Conservation (phyloP, 176 grass and related monocot species). For the Aechmea fasciata region DNA sequence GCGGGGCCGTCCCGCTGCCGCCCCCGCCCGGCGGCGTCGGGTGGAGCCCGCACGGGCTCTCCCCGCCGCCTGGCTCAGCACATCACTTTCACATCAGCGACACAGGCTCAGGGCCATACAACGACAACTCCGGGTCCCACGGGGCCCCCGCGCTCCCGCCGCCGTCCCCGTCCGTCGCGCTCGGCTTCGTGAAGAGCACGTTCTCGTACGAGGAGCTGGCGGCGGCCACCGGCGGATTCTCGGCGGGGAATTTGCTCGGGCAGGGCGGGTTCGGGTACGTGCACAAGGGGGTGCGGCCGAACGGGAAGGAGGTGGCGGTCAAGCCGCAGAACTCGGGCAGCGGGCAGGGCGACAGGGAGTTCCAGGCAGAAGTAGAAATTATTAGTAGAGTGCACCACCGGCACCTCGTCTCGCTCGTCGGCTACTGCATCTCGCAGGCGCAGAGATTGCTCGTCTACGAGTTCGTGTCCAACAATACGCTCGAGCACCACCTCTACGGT, state of each 20-base stretch:
- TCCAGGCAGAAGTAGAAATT: constrained; percentile 98
- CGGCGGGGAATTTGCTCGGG: constrained; percentile 53
- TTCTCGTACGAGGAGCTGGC: constrained; percentile 84
- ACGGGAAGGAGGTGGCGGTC: constrained; percentile 78
- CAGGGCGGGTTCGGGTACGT: constrained; percentile 95
- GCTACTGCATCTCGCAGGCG: constrained; percentile 66
- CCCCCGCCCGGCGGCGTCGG: constrained; percentile 13
- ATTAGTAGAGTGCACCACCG: constrained; percentile 97
- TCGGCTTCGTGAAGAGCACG: constrained; percentile 60
- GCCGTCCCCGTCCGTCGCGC: constrained; percentile 36
- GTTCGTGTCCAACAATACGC: constrained; percentile 68
- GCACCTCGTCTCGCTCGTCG: constrained; percentile 91
- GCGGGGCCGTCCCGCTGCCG: constrained; percentile 9
- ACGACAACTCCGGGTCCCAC: constrained; percentile 14
- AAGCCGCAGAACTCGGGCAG: constrained; percentile 95
- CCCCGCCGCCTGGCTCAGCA: neutral
- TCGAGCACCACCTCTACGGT: constrained; percentile 83
- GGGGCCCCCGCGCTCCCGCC: constrained; percentile 20
- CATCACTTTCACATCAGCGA: constrained; percentile 31
- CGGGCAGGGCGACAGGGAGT: constrained; percentile 95
- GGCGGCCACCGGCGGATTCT: constrained; percentile 51
- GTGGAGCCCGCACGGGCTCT: neutral
- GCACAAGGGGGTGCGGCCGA: constrained; percentile 61
- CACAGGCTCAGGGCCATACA: constrained; percentile 31
- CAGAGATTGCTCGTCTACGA: constrained; percentile 93